phyloP scores from a whole-genome alignment of 495 filamentous ascomycete genomes.

The Astrothelium subdiscretum region DNA sequence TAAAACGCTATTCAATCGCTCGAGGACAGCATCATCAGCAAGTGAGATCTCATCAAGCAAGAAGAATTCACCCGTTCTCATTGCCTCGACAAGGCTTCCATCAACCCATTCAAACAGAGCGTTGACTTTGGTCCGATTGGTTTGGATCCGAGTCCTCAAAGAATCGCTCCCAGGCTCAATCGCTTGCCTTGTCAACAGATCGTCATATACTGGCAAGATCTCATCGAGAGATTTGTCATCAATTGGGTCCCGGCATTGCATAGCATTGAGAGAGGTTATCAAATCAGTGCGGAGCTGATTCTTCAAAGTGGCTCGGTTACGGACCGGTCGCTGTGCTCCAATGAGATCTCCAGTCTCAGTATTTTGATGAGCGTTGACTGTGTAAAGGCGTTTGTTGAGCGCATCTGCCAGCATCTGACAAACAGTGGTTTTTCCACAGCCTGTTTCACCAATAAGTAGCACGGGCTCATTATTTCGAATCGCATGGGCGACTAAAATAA shows the following conservation, averaged over 20 bases:
- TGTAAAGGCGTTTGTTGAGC: constrained; percentile 60
- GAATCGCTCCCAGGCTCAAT: constrained; percentile 31
- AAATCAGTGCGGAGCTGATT: constrained; percentile 55
- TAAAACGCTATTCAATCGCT: constrained; percentile 94
- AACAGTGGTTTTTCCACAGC: constrained; percentile 93
- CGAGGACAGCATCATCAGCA: constrained; percentile 93
- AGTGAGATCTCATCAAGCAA: constrained; percentile 96
- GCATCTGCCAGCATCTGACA: constrained; percentile 84
- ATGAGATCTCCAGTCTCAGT: constrained; percentile 95
- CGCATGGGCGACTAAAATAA: constrained; percentile 72
- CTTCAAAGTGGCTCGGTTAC: constrained; percentile 65
- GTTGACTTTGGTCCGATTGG: constrained; percentile 50
- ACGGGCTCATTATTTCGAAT: constrained; percentile 87
- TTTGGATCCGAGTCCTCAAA: constrained; percentile 21
- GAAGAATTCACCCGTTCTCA: constrained; percentile 83
- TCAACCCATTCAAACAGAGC: constrained; percentile 95
- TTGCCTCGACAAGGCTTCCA: constrained; percentile 85
- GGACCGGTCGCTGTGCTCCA: constrained; percentile 82
- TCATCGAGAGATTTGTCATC: constrained; percentile 30
- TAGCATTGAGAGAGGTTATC: constrained; percentile 29
- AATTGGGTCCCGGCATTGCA: constrained; percentile 18
- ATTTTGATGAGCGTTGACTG: constrained; percentile 95
- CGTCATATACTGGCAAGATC: constrained; percentile 40
- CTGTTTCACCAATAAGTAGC: constrained; percentile 88
- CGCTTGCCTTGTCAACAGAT: constrained; percentile 11